Evolutionary conservation across 495 filamentous ascomycete genomes (phyloP).

Genomic region (Penicillium pancosmium): DNA sequence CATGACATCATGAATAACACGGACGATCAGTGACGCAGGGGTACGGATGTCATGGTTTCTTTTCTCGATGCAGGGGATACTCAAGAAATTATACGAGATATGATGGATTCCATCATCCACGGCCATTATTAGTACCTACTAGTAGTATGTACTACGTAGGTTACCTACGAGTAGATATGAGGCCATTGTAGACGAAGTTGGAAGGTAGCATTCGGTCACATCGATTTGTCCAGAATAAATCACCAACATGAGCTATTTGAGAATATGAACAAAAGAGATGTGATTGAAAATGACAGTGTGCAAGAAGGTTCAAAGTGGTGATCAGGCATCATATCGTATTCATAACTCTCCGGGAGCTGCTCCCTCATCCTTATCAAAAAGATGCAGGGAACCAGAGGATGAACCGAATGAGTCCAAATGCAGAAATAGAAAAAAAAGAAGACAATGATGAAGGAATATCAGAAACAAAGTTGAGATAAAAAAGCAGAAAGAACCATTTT

Average conservation of each 20-base stretch:
- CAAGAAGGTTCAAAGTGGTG: slow-evolving; percentile 15
- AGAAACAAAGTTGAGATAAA: slow-evolving; percentile 15
- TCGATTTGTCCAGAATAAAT: slow-evolving; percentile 21
- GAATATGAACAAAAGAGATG: slow-evolving; percentile 33
- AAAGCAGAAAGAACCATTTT: slow-evolving; percentile 32
- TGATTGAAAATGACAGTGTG: slow-evolving; percentile 30
- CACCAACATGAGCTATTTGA: slow-evolving; percentile 10
- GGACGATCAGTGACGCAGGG: slow-evolving; percentile 15
- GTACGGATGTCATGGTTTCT: slow-evolving; percentile 3
- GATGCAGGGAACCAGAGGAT: neutral
- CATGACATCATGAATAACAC: slow-evolving; percentile 22
- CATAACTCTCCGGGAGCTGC: slow-evolving; percentile 33
- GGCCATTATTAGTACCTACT: neutral
- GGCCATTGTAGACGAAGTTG: too few species aligned
- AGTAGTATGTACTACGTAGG: too few species aligned
- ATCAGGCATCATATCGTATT: slow-evolving; percentile 32
- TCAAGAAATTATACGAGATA: neutral
- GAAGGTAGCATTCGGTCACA: slow-evolving; percentile 6
- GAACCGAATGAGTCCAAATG: slow-evolving; percentile 19
- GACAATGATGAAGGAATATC: neutral
- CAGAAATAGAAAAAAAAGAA: slow-evolving; percentile 16
- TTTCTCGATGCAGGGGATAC: neutral
- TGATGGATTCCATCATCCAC: neutral
- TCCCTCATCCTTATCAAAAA: slow-evolving; percentile 11
- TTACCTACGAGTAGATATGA: too few species aligned